phyloP scores from a whole-genome alignment of 352 stramenopile species.

The Hyaloperonospora arabidopsidis region DNA sequence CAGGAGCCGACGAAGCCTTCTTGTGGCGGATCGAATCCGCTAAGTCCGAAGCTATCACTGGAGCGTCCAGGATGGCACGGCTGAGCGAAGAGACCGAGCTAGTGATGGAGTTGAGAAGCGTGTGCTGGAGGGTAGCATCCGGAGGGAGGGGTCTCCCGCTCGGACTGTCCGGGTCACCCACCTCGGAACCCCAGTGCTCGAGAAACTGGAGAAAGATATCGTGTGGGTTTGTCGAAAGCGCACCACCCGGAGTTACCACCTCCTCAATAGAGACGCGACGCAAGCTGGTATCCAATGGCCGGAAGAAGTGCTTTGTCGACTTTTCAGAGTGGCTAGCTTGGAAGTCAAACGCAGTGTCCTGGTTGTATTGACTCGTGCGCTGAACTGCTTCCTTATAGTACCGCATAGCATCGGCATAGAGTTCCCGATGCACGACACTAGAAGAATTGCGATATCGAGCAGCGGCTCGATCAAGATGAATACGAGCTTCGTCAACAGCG shows the following conservation, averaged over 20 bases:
- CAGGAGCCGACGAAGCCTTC: not conserved
- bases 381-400: not conserved
- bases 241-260: not conserved
- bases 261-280: not conserved
- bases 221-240: not conserved
- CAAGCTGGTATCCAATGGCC: not conserved
- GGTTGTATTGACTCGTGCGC: not conserved
- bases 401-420: not conserved
- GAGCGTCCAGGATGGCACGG: not conserved
- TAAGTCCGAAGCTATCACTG: not conserved
- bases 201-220: not conserved
- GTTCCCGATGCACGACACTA: not conserved
- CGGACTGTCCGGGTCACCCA: not conserved
- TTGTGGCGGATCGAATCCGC: not conserved
- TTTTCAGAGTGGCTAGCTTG: not conserved
- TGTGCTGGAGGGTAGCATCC: not conserved
- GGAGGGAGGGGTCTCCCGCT: not conserved
- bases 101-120: not conserved
- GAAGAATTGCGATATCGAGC: not conserved
- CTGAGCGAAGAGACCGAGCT: not conserved
- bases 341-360: slow-evolving; percentile 1
- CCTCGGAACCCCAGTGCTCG: not conserved
- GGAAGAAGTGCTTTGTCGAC: slow-evolving; percentile 1
- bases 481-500: not conserved
- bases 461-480: slow-evolving; percentile 1